These are phyloP conservation scores for Solanum pimpinellifolium DNA, from an alignment of 257 asterid genomes.

Conservation along the genomic window DNA sequence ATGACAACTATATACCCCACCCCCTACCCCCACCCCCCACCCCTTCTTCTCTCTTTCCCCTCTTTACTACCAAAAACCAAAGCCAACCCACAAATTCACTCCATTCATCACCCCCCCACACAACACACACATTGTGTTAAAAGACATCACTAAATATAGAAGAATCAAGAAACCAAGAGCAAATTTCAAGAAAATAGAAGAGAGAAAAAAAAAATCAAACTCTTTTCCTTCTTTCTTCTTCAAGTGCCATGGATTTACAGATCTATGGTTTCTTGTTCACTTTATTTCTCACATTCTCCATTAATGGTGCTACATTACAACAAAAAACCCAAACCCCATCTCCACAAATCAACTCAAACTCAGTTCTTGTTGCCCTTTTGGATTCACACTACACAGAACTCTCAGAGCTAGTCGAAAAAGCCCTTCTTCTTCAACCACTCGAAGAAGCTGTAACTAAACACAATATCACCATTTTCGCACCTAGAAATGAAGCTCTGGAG, in stretches of 20 bases:
- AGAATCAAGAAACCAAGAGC: background rate
- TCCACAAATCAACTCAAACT: constrained; percentile 64
- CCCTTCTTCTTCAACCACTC: constrained; percentile 64
- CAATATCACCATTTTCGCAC: constrained; percentile 90
- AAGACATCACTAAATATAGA: background rate
- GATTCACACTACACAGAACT: constrained; percentile 92
- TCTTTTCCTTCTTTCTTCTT: background rate
- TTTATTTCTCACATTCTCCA: constrained; percentile 10
- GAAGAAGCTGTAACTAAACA: constrained; percentile 70
- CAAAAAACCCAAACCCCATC: constrained; percentile 14
- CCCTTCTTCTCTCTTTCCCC: background rate
- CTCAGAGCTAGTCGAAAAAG: constrained; percentile 87
- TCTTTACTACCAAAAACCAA: background rate
- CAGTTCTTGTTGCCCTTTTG: constrained; percentile 76
- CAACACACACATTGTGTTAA: background rate
- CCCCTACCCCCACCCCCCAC: constrained; percentile 11
- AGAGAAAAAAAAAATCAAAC: constrained; percentile 7
- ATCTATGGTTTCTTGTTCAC: constrained; percentile 57
- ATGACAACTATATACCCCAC: constrained; percentile 4
- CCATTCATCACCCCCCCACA: background rate
- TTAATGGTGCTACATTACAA: constrained; percentile 51
- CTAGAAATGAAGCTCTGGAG: constrained; percentile 70
- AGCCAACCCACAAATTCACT: background rate
- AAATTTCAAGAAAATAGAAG: background rate
- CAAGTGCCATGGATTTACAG: constrained; percentile 74